phyloP scores from a whole-genome alignment of 2,329 filamentous ascomycete genomes.

The Ploettnerulaceae sp. region DNA sequence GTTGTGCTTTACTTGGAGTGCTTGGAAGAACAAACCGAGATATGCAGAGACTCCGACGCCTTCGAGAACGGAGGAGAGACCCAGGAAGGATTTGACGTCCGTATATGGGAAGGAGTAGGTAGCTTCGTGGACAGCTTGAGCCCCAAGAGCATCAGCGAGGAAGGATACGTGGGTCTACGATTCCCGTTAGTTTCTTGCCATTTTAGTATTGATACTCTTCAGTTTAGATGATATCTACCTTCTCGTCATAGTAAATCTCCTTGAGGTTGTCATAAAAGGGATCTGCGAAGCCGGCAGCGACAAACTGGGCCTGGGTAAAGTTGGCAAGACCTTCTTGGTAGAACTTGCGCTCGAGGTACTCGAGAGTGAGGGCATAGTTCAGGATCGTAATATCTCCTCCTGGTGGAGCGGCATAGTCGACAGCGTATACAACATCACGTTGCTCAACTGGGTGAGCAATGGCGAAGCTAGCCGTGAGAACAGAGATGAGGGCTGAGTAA shows the following conservation, averaged over 20 bases:
- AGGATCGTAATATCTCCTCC: slow-evolving; percentile 35
- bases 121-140: slow-evolving; percentile 47
- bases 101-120: slow-evolving; percentile 51
- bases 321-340: slow-evolving; percentile 56
- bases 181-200: slow-evolving; percentile 42
- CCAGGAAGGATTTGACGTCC: slow-evolving; percentile 46
- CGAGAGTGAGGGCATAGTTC: slow-evolving; percentile 46
- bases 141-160: slow-evolving; percentile 46
- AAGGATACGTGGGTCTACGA: slow-evolving; percentile 52
- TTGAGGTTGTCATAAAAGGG: slow-evolving; percentile 54
- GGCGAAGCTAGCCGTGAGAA: slow-evolving; percentile 18
- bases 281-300: slow-evolving; percentile 44
- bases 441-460: slow-evolving; percentile 16
- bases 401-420: slow-evolving; percentile 21
- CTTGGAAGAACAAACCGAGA: slow-evolving; percentile 40
- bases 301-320: slow-evolving; percentile 49
- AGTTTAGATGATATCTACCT: slow-evolving; percentile 37
- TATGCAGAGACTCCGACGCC: slow-evolving; percentile 55
- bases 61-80: slow-evolving; percentile 49
- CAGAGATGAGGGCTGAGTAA: slow-evolving; percentile 17
- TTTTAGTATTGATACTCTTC: slow-evolving; percentile 40
- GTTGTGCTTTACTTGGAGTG: background rate
- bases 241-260: slow-evolving; percentile 51
- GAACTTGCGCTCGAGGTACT: slow-evolving; percentile 57
- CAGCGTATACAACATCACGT: slow-evolving; percentile 11